phyloP scores from a whole-genome alignment of 1,139 yeast species.

The Scheffersomyces titani region DNA sequence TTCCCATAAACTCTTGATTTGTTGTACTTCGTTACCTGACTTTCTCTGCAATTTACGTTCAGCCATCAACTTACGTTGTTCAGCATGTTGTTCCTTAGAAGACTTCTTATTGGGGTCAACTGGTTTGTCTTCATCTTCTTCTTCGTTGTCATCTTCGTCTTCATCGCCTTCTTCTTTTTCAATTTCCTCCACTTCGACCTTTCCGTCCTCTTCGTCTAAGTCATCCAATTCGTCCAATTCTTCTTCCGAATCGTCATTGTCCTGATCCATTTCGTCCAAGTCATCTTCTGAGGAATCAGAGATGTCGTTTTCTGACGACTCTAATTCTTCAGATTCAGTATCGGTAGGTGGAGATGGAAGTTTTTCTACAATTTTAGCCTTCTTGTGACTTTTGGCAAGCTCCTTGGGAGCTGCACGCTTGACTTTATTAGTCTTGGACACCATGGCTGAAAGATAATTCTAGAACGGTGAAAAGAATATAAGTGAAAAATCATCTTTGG shows the following conservation, averaged over 20 bases:
- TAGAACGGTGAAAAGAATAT: background rate
- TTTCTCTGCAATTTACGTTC: constrained; percentile 89
- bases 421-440: constrained; percentile 23
- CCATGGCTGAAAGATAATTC: background rate
- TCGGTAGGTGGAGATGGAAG: constrained; percentile 19
- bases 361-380: constrained; percentile 24
- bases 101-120: constrained; percentile 49
- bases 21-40: constrained; percentile 81
- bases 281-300: constrained; percentile 11
- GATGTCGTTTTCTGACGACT: constrained; percentile 6
- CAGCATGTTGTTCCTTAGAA: constrained; percentile 75
- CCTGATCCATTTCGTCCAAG: constrained; percentile 9
- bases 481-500: background rate
- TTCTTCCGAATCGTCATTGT: constrained; percentile 19
- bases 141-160: constrained; percentile 16
- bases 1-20: constrained; percentile 90
- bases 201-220: constrained; percentile 16
- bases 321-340: constrained; percentile 24
- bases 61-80: constrained; percentile 73
- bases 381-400: constrained; percentile 22
- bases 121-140: constrained; percentile 10
- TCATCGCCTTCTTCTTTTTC: constrained; percentile 18
- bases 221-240: constrained; percentile 22
- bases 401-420: constrained; percentile 32
- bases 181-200: constrained; percentile 16